Percentiles rank a stretch among this genome's conserved stretches.
These are phyloP conservation scores for Glycine soja DNA, from an alignment of 306 rosid species.

Conservation along the genomic window DNA sequence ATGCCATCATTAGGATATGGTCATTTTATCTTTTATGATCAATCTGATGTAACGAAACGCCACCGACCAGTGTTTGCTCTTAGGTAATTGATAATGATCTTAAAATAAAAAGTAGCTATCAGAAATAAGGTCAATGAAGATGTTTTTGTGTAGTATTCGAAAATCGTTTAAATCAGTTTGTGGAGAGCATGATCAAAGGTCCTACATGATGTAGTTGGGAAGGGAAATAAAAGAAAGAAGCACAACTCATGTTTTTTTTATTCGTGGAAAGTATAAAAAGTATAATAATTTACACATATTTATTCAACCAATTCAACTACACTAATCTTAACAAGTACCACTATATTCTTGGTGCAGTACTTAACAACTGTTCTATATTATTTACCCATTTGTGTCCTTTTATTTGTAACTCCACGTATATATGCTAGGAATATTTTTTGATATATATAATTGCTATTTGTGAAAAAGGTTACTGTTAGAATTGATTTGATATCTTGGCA, in stretches of 20 bases:
- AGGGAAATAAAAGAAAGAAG: conserved; percentile 1
- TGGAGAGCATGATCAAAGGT: conserved; percentile 9
- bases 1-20: background rate
- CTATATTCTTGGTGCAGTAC: background rate
- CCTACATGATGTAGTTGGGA: background rate
- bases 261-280: too few relatives aligned
- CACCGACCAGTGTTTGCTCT: conserved; percentile 13
- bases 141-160: background rate
- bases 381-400: background rate
- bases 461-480: background rate
- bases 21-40: background rate
- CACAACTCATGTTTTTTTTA: background rate
- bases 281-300: background rate
- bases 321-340: too few relatives aligned
- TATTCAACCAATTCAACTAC: background rate
- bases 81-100: background rate
- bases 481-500: background rate
- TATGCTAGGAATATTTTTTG: background rate
- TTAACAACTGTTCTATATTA: background rate
- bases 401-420: background rate
- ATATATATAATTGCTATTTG: background rate
- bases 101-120: background rate
- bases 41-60: background rate
- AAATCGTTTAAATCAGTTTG: conserved; percentile 5
- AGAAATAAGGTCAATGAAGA: conserved; percentile 7